Evolutionary conservation across 306 rosid species (phyloP).

Genomic region (Crotalaria pallida): DNA sequence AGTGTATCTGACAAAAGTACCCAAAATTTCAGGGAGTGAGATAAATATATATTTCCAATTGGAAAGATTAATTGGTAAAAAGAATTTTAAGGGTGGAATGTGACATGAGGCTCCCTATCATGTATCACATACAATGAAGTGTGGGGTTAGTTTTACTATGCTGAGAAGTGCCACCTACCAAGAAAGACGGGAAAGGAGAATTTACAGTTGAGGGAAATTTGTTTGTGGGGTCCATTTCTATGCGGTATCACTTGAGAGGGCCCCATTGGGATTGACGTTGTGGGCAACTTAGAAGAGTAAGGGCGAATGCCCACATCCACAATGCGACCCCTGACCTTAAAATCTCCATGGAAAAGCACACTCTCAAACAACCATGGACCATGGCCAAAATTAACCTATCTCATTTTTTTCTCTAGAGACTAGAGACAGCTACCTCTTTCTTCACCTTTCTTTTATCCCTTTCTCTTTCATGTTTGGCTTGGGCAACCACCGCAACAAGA

Average conservation of each 20-base stretch:
- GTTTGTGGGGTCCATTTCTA: constrained; percentile 39
- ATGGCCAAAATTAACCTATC: constrained; percentile 23
- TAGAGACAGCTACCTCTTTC: background rate
- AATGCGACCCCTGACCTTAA: constrained; percentile 78
- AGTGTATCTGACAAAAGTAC: no score
- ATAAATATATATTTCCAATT: no score
- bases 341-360: constrained; percentile 58
- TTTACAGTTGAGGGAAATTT: constrained; percentile 8
- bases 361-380: constrained; percentile 64
- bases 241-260: constrained; percentile 37
- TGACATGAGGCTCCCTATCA: no score
- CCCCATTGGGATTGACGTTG: constrained; percentile 39
- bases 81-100: no score
- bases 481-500: constrained; percentile 63
- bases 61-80: no score
- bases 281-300: constrained; percentile 32
- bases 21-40: no score
- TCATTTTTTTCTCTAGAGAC: background rate
- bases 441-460: constrained; percentile 34
- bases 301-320: constrained; percentile 64
- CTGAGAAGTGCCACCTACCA: constrained; percentile 53
- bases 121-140: no score
- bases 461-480: constrained; percentile 38
- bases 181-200: constrained; percentile 28
- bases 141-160: constrained; percentile 21